Conservation (phyloP, 2,329 filamentous ascomycete species). For the Colletotrichum sp. region DNA sequence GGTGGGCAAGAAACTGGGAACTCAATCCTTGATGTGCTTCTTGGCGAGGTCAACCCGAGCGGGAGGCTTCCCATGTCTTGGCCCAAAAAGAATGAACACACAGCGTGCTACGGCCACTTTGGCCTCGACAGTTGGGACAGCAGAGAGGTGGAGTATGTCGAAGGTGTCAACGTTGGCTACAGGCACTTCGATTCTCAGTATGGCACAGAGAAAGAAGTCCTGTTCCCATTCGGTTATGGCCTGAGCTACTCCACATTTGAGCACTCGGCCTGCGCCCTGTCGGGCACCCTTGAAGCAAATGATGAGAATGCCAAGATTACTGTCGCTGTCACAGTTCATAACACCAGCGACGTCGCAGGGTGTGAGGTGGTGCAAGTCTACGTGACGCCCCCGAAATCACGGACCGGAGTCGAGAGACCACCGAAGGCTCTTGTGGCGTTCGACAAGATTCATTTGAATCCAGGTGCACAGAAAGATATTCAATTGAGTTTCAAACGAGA, state of each 20-base stretch:
- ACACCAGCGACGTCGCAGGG: neutral
- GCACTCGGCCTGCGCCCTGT: neutral
- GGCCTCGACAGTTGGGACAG: constrained; percentile 54
- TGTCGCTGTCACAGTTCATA: neutral
- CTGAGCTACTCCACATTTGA: constrained; percentile 58
- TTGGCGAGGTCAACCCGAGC: constrained; percentile 63
- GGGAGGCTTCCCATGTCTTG: constrained; percentile 39
- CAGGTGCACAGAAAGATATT: neutral
- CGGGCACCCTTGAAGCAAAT: neutral
- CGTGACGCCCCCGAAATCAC: neutral
- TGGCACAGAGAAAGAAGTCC: constrained; percentile 48
- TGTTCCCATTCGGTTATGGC: constrained; percentile 71
- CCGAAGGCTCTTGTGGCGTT: neutral
- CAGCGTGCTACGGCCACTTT: neutral
- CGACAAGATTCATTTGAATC: neutral
- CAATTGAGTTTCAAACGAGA: neutral
- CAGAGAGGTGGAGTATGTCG: constrained; percentile 61
- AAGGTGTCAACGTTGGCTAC: constrained; percentile 73
- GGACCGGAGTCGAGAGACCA: neutral
- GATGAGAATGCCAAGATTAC: neutral
- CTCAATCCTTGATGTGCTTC: constrained; percentile 68
- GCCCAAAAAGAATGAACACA: constrained; percentile 51
- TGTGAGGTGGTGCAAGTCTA: neutral
- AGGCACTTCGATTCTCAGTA: constrained; percentile 66
- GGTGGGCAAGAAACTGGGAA: constrained; percentile 73